phyloP scores from a whole-genome alignment of 805 yeast genomes.

The Ogataea chonburiensis region DNA sequence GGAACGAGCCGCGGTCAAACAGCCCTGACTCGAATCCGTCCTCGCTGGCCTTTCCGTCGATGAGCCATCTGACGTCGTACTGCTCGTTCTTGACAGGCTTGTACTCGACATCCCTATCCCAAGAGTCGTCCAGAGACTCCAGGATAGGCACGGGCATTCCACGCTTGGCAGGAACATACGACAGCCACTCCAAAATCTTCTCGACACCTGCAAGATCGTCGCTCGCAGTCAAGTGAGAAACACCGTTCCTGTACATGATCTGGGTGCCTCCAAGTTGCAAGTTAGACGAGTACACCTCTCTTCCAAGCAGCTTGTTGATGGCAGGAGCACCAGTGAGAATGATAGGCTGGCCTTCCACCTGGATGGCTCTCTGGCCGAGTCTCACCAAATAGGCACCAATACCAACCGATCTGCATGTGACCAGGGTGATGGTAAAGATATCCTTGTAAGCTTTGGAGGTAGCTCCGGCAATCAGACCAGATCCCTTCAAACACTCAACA shows the following conservation, averaged over 20 bases:
- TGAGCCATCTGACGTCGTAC: constrained; percentile 93
- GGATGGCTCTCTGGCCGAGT: constrained; percentile 98
- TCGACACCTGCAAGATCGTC: constrained; percentile 97
- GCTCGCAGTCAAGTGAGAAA: constrained; percentile 93
- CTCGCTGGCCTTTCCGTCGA: constrained; percentile 74
- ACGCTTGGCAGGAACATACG: constrained; percentile 90
- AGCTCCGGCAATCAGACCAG: constrained; percentile 98
- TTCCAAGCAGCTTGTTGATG: constrained; percentile 91
- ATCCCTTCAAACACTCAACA: constrained; percentile 97
- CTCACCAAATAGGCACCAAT: constrained; percentile 98
- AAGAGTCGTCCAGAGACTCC: constrained; percentile 67
- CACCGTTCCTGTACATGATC: constrained; percentile 98
- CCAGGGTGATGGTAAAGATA: constrained; percentile 95
- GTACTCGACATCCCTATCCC: constrained; percentile 93
- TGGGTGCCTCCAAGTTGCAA: constrained; percentile 99
- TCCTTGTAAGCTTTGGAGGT: constrained; percentile 97
- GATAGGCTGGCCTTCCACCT: constrained; percentile 98
- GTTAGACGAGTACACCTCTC: constrained; percentile 96
- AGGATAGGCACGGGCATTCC: constrained; percentile 87
- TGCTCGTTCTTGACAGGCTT: constrained; percentile 68
- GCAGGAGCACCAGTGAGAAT: constrained; percentile 99
- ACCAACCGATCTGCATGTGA: constrained; percentile 99
- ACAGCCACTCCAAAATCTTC: constrained; percentile 92
- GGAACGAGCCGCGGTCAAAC: constrained; percentile 91
- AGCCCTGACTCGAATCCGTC: constrained; percentile 82